Evolutionary conservation across 176 grass and related monocot genomes (phyloP).

Genomic region (Hordeum marinum): DNA sequence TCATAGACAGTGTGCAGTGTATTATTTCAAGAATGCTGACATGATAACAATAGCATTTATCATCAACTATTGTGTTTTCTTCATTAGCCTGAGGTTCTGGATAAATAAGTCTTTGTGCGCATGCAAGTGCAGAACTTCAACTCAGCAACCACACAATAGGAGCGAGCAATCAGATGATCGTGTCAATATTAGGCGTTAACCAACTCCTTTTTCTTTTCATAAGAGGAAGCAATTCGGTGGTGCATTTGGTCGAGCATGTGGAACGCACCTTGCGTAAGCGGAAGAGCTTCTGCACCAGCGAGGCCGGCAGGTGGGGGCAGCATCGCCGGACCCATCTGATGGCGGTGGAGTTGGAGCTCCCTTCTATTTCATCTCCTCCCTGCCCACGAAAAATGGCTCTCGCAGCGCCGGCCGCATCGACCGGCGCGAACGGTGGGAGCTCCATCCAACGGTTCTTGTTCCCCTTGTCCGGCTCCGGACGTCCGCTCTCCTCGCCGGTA

Average conservation of each 20-base stretch:
- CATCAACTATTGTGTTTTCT: background rate
- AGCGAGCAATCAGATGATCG: background rate
- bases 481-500: background rate
- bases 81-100: background rate
- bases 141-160: background rate
- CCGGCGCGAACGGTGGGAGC: constrained; percentile 60
- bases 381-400: constrained; percentile 29
- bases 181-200: background rate
- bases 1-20: background rate
- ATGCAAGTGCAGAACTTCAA: background rate
- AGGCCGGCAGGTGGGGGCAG: constrained; percentile 63
- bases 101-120: background rate
- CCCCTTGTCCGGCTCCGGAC: background rate
- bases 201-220: background rate
- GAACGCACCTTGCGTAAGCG: constrained; percentile 65
- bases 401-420: constrained; percentile 40
- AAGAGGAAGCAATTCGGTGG: background rate
- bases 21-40: background rate
- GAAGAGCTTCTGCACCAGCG: constrained; percentile 81
- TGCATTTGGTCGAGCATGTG: constrained; percentile 39
- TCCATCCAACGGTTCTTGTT: constrained; percentile 49
- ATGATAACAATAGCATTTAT: background rate
- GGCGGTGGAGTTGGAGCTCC: constrained; percentile 33
- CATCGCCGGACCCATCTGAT: constrained; percentile 78
- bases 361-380: background rate